Evolutionary conservation across 1,284 basidiomycete genomes (phyloP).

Genomic region (Malassezia vespertilionis): DNA sequence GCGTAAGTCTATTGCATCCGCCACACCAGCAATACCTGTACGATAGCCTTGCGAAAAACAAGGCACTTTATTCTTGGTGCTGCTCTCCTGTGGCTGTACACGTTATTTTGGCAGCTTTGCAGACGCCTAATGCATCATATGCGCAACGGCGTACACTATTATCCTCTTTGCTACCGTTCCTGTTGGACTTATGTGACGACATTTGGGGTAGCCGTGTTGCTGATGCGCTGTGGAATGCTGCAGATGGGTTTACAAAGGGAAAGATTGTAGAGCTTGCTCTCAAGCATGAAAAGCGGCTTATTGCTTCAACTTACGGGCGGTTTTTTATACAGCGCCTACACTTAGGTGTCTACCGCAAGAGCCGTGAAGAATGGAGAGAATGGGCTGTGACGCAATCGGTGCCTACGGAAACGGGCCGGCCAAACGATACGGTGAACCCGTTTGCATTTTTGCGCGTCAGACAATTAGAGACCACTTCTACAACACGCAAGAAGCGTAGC

Average conservation of each 20-base stretch:
- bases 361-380: conserved; percentile 29
- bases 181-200: conserved; percentile 26
- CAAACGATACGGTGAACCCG: background rate
- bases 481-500: too few species aligned
- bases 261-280: conserved; percentile 24
- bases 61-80: conserved; percentile 22
- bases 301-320: conserved; percentile 26
- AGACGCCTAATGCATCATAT: conserved; percentile 20
- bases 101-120: conserved; percentile 20
- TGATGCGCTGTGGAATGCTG: conserved; percentile 29
- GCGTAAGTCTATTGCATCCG: conserved; percentile 21
- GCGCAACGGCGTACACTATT: conserved; percentile 25
- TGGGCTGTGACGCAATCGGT: conserved; percentile 11
- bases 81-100: conserved; percentile 21
- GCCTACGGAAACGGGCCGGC: background rate
- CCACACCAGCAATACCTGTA: conserved; percentile 18
- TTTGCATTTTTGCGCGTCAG: conserved; percentile 4
- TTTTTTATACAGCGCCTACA: conserved; percentile 38
- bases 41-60: conserved; percentile 18
- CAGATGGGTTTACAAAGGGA: conserved; percentile 32
- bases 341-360: conserved; percentile 31
- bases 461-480: background rate
- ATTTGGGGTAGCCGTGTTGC: conserved; percentile 41
- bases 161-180: conserved; percentile 12
- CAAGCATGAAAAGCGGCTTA: conserved; percentile 21